Evolutionary conservation across 768 basidiomycete genomes (phyloP).

Genomic region (Boletus bicolor): DNA sequence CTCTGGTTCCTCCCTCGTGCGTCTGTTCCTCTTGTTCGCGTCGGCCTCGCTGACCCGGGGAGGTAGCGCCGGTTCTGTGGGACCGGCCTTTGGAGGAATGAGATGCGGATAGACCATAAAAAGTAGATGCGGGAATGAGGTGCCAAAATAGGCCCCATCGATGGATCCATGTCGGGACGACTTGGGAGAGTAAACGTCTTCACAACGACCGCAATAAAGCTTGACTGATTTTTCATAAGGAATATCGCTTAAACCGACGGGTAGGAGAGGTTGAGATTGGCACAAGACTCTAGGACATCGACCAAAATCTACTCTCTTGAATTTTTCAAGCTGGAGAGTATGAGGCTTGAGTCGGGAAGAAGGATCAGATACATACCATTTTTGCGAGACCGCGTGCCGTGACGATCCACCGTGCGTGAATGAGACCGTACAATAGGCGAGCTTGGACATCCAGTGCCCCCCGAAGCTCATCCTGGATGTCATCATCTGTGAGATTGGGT

Average conservation of each 20-base stretch:
- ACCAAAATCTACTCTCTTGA: constrained; percentile 97
- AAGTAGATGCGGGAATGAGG: constrained; percentile 94
- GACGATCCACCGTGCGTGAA: constrained; percentile 96
- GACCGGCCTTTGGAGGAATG: constrained; percentile 76
- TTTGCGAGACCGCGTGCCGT: constrained; percentile 91
- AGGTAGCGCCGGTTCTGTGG: constrained; percentile 36
- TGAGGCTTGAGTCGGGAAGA: constrained; percentile 1
- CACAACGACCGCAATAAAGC: constrained; percentile 96
- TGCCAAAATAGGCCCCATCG: constrained; percentile 98
- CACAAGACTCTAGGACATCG: constrained; percentile 97
- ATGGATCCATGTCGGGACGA: constrained; percentile 95
- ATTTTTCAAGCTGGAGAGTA: constrained; percentile 77
- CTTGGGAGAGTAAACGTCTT: constrained; percentile 98
- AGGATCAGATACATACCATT: constrained; percentile 60
- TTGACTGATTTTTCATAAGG: constrained; percentile 99
- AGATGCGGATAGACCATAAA: constrained; percentile 96
- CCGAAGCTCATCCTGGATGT: constrained; percentile 89
- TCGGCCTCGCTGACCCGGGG: constrained; percentile 31
- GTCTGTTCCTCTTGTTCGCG: constrained; percentile 37
- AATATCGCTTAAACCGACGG: constrained; percentile 95
- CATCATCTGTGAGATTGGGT: constrained; percentile 61
- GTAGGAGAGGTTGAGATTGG: constrained; percentile 90
- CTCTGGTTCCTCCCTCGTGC: constrained; percentile 53
- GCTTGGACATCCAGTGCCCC: constrained; percentile 93
- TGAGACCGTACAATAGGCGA: constrained; percentile 89